A percentile compares a stretch with the other conserved stretches of the same genome.
phyloP scores from a whole-genome alignment of 1,284 basidiomycete species.

The Pseudozyma pruni region DNA sequence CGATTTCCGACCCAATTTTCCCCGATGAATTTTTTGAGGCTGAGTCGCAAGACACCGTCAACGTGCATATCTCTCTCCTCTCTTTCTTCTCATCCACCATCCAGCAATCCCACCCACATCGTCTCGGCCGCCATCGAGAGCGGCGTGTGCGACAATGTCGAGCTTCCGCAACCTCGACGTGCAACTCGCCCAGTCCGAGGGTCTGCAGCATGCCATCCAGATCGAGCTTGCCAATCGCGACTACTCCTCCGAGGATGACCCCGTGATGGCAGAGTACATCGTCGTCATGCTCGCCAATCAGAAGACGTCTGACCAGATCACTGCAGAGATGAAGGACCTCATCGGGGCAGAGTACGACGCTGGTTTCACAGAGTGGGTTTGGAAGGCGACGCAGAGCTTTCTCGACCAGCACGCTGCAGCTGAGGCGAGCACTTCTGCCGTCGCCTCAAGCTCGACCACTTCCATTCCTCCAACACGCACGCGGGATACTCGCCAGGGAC shows the following conservation, averaged over 20 bases:
- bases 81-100: not conserved
- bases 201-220: constrained; percentile 54
- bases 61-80: constrained; percentile 1
- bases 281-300: constrained; percentile 67
- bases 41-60: constrained; percentile 26
- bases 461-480: not conserved
- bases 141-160: too few relatives aligned
- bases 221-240: constrained; percentile 47
- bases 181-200: constrained; percentile 30
- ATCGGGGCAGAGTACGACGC: constrained; percentile 60
- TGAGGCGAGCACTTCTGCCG: not conserved
- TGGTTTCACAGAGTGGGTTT: constrained; percentile 56
- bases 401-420: constrained; percentile 7
- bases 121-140: too few relatives aligned
- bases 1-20: not conserved
- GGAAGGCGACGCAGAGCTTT: constrained; percentile 38
- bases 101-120: not conserved
- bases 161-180: constrained; percentile 45
- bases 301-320: constrained; percentile 60
- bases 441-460: not conserved
- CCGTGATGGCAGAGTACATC: constrained; percentile 66
- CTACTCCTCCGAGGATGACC: constrained; percentile 54
- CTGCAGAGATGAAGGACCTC: constrained; percentile 60
- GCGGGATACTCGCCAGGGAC: not conserved
- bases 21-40: constrained; percentile 11